Evolutionary conservation across 306 rosid genomes (phyloP).

Genomic region (barrel medic (Medicago truncatula)): DNA sequence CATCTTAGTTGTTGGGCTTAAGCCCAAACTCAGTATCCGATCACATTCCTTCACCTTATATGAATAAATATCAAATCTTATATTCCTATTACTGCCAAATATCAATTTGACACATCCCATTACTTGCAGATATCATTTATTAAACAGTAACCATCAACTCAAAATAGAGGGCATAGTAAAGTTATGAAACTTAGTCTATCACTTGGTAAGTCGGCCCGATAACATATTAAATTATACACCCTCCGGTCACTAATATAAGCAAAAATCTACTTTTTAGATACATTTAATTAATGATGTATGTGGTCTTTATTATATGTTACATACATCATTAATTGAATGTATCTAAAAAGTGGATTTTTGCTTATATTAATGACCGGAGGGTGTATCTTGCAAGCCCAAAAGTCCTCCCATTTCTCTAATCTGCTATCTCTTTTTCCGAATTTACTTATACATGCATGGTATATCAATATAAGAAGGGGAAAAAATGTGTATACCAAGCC

Average conservation of each 20-base stretch:
- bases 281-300: too few relatives aligned
- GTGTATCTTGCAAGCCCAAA: constrained; percentile 22
- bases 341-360: too few relatives aligned
- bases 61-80: constrained; percentile 31
- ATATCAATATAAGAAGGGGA: constrained; percentile 14
- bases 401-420: constrained; percentile 25
- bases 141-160: neutral
- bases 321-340: too few relatives aligned
- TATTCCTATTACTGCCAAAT: neutral
- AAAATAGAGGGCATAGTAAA: neutral
- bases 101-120: constrained; percentile 31
- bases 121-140: constrained; percentile 26
- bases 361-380: too few relatives aligned
- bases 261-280: too few relatives aligned
- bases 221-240: constrained; percentile 20
- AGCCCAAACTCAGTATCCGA: neutral
- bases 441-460: constrained; percentile 29
- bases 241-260: too few relatives aligned
- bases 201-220: constrained; percentile 19
- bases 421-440: constrained; percentile 23
- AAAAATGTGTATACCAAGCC: constrained; percentile 78
- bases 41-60: constrained; percentile 26
- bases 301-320: too few relatives aligned
- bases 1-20: neutral
- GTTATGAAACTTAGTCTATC: constrained; percentile 35